These are phyloP conservation scores for Citrullus colocynthis DNA, from an alignment of 306 rosid genomes.

Conservation along the genomic window DNA sequence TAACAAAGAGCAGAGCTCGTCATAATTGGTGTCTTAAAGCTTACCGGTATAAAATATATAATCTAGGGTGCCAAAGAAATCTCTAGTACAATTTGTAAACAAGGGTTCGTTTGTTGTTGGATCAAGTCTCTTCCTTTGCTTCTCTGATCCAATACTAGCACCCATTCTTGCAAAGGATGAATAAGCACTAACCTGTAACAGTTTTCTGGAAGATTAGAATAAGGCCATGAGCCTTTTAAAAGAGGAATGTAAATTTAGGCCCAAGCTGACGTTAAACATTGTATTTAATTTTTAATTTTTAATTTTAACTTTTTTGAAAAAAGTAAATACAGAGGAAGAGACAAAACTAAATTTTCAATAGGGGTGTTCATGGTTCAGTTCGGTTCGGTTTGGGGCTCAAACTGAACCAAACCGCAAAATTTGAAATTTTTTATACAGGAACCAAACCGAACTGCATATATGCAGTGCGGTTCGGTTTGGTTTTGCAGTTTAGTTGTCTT, in stretches of 20 bases:
- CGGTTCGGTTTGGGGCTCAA: too few species aligned
- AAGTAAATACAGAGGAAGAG: neutral
- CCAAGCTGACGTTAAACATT: neutral
- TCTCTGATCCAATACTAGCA: constrained; percentile 53
- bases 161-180: constrained; percentile 69
- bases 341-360: too few species aligned
- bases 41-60: constrained; percentile 95
- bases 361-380: too few species aligned
- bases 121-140: constrained; percentile 73
- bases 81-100: constrained; percentile 87
- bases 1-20: neutral
- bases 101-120: constrained; percentile 70
- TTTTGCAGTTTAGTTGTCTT: too few species aligned
- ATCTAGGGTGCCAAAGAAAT: constrained; percentile 90
- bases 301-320: too few species aligned
- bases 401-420: too few species aligned
- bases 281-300: neutral
- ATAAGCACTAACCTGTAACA: constrained; percentile 80
- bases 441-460: too few species aligned
- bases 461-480: too few species aligned
- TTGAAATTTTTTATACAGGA: too few species aligned
- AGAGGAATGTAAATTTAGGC: neutral
- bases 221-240: neutral
- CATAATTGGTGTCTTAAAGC: neutral
- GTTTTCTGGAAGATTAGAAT: neutral